These are phyloP conservation scores for Blastomyces emzantsi DNA, from an alignment of 2,329 filamentous ascomycete genomes.

Conservation along the genomic window DNA sequence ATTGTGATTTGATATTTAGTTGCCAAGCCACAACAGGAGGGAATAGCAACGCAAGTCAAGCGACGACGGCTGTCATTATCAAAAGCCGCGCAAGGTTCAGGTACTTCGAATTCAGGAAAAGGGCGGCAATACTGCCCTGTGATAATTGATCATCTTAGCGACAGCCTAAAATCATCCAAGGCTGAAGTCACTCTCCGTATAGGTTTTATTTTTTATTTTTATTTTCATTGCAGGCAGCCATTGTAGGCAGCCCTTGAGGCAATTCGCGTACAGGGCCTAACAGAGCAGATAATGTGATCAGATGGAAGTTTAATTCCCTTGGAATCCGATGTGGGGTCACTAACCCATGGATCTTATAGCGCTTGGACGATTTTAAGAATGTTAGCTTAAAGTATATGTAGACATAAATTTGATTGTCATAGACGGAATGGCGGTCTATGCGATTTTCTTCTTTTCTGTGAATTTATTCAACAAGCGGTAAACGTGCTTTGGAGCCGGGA, in stretches of 20 bases:
- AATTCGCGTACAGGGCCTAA: background rate
- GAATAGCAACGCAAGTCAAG: background rate
- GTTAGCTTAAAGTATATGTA: background rate
- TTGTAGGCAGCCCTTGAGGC: background rate
- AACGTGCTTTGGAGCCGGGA: background rate
- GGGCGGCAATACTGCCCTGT: background rate
- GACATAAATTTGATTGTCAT: background rate
- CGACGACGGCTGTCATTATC: background rate
- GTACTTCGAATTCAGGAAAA: background rate
- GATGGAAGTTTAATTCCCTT: background rate
- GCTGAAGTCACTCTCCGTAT: background rate
- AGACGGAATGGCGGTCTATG: background rate
- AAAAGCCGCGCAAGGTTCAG: background rate
- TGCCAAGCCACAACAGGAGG: background rate
- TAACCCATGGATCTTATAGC: background rate
- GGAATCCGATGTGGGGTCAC: background rate
- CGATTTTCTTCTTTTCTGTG: background rate
- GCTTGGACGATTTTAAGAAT: background rate
- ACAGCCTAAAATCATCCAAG: background rate
- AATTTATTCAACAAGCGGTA: background rate
- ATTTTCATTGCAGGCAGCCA: no score
- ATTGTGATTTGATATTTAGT: background rate
- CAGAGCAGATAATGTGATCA: background rate
- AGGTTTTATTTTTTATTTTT: no score
- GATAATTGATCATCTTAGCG: background rate